Conservation (phyloP, 2,329 filamentous ascomycete species). For the Dothistroma pini region DNA sequence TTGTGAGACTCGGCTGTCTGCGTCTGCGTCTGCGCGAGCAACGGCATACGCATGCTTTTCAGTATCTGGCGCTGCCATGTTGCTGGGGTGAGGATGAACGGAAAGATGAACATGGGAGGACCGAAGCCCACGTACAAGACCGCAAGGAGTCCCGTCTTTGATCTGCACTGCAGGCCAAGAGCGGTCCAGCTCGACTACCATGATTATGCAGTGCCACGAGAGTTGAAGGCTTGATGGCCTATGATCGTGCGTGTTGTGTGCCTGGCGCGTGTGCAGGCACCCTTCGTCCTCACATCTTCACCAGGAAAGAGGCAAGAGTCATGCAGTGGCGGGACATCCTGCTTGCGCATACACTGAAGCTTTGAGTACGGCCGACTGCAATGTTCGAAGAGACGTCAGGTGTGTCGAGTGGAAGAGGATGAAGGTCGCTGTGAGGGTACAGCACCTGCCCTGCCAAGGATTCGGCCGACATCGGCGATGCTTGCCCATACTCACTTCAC, state of each 20-base stretch:
- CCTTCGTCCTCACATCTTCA: not conserved
- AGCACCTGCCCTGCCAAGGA: too few species aligned
- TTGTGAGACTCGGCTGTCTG: not conserved
- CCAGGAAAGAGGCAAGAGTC: not conserved
- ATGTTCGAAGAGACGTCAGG: too few species aligned
- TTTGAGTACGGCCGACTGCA: too few species aligned
- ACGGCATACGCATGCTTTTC: slow-evolving; percentile 8
- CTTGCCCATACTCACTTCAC: too few species aligned
- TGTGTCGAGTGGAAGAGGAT: too few species aligned
- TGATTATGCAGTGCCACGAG: not conserved
- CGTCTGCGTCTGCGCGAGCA: not conserved
- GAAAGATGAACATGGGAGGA: not conserved
- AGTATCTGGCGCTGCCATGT: slow-evolving; percentile 2
- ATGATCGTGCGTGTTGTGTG: not conserved
- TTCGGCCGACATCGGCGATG: too few species aligned
- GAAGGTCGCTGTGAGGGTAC: too few species aligned
- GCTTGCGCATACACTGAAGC: not conserved
- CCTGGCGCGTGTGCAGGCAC: not conserved
- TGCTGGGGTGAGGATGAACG: not conserved
- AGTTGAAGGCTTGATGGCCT: not conserved
- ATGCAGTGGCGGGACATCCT: not conserved
- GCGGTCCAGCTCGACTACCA: not conserved
- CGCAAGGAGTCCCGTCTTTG: not conserved
- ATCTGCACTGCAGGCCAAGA: not conserved
- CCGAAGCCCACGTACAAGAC: too few species aligned